These are phyloP conservation scores for Vitis hybrid DNA, from an alignment of 177 flowering plant species.

Conservation along the genomic window DNA sequence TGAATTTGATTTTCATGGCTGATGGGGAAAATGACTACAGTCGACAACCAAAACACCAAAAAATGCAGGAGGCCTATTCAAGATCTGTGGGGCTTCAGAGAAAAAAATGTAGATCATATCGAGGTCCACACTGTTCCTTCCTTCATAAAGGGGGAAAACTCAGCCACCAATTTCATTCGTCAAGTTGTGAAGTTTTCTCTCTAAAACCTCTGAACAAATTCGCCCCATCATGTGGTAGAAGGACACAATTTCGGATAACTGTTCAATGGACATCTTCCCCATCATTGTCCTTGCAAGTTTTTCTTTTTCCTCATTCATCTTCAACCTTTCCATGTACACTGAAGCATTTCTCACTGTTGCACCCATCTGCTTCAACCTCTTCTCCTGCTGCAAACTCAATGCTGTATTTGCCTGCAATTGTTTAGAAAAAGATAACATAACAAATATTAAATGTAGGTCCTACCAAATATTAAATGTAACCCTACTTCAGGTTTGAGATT, in stretches of 20 bases:
- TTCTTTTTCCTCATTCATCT: slow-evolving; percentile 61
- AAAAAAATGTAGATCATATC: too few relatives aligned
- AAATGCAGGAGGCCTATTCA: too few relatives aligned
- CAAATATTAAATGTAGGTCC: too few relatives aligned
- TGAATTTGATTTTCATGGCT: too few relatives aligned
- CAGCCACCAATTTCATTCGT: slow-evolving; percentile 17
- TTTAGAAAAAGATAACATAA: too few relatives aligned
- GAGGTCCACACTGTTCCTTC: too few relatives aligned
- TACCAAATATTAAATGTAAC: too few relatives aligned
- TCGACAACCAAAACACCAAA: too few relatives aligned
- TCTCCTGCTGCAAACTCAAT: slow-evolving; percentile 75
- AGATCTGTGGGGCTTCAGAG: too few relatives aligned
- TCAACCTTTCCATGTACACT: slow-evolving; percentile 52
- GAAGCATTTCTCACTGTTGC: slow-evolving; percentile 87
- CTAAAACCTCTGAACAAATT: slow-evolving; percentile 72
- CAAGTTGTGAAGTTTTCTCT: slow-evolving; percentile 48
- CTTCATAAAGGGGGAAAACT: too few relatives aligned
- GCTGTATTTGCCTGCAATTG: slow-evolving; percentile 72
- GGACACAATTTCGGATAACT: slow-evolving; percentile 71
- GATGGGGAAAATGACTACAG: too few relatives aligned
- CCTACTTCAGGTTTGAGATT: too few relatives aligned
- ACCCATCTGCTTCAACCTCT: slow-evolving; percentile 83
- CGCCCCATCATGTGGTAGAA: slow-evolving; percentile 86
- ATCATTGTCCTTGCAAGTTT: slow-evolving; percentile 59
- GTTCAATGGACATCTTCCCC: slow-evolving; percentile 83